Conservation (phyloP, 163 green algal species). For the Volvox carteri region DNA sequence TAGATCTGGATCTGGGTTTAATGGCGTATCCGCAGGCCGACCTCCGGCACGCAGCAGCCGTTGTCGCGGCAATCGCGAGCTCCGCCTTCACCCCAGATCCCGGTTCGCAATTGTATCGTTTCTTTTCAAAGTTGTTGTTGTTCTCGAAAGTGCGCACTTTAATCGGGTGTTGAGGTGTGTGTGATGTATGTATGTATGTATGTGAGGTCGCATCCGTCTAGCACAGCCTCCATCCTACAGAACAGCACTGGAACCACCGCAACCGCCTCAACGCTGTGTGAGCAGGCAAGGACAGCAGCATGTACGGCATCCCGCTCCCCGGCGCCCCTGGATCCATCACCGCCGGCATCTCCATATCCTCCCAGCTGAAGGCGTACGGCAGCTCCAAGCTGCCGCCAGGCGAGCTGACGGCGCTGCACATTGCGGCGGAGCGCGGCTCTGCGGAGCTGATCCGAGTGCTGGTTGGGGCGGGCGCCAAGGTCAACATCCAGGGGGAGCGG, state of each 20-base stretch:
- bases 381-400: slow-evolving; percentile 46
- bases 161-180: too few species aligned
- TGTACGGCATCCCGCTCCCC: slow-evolving; percentile 29
- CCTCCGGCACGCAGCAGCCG: too few species aligned
- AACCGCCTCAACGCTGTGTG: not conserved
- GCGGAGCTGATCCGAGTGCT: slow-evolving; percentile 57
- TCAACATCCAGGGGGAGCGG: slow-evolving; percentile 49
- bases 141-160: too few species aligned
- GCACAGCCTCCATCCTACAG: too few species aligned
- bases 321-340: slow-evolving; percentile 43
- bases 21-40: too few species aligned
- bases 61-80: too few species aligned
- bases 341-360: slow-evolving; percentile 21
- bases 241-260: too few species aligned
- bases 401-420: slow-evolving; percentile 61
- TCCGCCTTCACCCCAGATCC: too few species aligned
- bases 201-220: too few species aligned
- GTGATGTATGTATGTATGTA: not conserved
- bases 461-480: slow-evolving; percentile 55
- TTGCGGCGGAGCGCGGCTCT: slow-evolving; percentile 59
- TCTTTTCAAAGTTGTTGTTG: too few species aligned
- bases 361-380: slow-evolving; percentile 45
- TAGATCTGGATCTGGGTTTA: too few species aligned
- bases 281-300: slow-evolving; percentile 35
- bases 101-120: too few species aligned